Base-by-base conservation (phyloP, 1,284 basidiomycete genomes). In the Pterula multifida region DNA sequence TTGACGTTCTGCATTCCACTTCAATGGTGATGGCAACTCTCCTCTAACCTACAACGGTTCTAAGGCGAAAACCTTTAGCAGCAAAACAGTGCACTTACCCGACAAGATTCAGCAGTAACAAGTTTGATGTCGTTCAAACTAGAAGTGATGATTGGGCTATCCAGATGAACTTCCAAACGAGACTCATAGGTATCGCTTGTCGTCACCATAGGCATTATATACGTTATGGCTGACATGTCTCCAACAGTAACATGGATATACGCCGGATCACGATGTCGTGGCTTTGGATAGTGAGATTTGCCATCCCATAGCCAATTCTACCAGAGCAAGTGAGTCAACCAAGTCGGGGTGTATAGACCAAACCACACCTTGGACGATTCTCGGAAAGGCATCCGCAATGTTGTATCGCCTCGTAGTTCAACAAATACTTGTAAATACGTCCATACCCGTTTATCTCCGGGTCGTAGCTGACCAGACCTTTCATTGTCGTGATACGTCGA, bases 221-320 rank as follows among this genome's bases (percentile, higher is more conserved):
- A 94, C 54, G 72, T 83, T 55, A 96, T 78, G 0, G 87, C 85
- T 3, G 92, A 94, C 39, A 81, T 78, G 52, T 90, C 81, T 3
- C 88, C 89, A 22, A 86, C 77, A 22, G 72, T 73, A 32, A 94
- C 59, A 55, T 85, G 85, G 25, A 96, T 76, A 56, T 79, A 85
- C 2, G 85, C 73, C 55, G 79, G 66, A 65, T 85, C 81, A 52
- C 85, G 72, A 51, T 70, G 75, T 49, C 73, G 73, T 6, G 71
- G 71, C 21, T 42, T 42, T 6, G 39, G 39, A 22, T 42, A 42
- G 49, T 73, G 68, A 3, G 63, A 63, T 42, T 68, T 56, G 24
- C 78, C 81, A 60, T 91, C 89, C 82, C 86, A 91, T 63, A 81
- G 78, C 88, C 89, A 92, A 60, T 92, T 81, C 82, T 85, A 52